Base-by-base conservation (phyloP, 768 basidiomycete genomes). In the Chalciporus chontae region DNA sequence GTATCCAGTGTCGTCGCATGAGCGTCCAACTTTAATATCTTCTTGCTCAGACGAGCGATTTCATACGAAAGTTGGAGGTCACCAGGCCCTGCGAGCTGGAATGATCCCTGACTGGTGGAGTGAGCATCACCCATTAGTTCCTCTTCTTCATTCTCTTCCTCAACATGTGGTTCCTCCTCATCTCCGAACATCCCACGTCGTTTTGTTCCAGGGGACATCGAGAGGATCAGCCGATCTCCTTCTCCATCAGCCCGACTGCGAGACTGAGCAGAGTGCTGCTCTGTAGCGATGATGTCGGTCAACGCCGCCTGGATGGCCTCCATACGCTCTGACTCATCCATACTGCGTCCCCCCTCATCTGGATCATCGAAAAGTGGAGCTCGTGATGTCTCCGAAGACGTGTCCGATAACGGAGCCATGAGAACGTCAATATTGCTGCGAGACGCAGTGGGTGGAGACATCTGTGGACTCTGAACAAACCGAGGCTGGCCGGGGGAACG, bases 251-350 rank as follows among this genome's bases (percentile, higher is more conserved):
- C 42, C 26, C 3, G 55, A 29, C 48, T 48, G 27, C 34, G 54
- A 31, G 50, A 49, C 18, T 67, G 63, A n/a, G 54, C 51, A 47
- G 67, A 68, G 47, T 80, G 77, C 34, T 84, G 77, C 54, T 95
- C 90, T 36, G 87, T 75, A 3, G 92, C 91, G 61, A 99, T 94
- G 65, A 99, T 97, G 63, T 95, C 91, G 9, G 90, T 94, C 54
- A 99, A 73, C 4, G 96, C 96, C 8, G 94, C 94, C 60, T 94
- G 93, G 17, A 98, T 96, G 3, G 95, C 94, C 59, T 94, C 92
- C 83, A 98, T 96, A 34, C 92, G 77, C 57, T 87, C 78, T 45
- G 87, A 80, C 66, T 95, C 87, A 41, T 80, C 83, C 54, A 71
- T 71, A 51, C 75, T 79, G 52, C 52, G 69, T 50, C 60, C 63